Evolutionary conservation across 805 yeast species (phyloP).

Genomic region (Saccharomycopsis sp.): DNA sequence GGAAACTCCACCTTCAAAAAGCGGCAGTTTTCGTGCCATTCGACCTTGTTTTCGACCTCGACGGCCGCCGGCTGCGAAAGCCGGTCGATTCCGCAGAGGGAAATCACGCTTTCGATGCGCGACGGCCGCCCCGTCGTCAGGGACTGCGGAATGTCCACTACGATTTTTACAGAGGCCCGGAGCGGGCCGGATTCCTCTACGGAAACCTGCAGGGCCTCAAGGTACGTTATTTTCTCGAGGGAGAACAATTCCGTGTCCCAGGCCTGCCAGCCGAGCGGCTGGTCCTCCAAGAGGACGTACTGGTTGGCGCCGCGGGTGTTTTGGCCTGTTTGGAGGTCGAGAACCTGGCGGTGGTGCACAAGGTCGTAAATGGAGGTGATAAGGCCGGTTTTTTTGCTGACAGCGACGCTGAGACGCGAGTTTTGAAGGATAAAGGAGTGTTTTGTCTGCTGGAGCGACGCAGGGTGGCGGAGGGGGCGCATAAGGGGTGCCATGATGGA

Average conservation of each 20-base stretch:
- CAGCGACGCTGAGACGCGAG: constrained; percentile 48
- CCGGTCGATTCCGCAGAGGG: constrained; percentile 50
- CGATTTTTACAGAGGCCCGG: constrained; percentile 56
- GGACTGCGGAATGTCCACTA: constrained; percentile 48
- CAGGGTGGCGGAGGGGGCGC: constrained; percentile 36
- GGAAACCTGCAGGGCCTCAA: constrained; percentile 32
- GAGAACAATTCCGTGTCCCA: constrained; percentile 97
- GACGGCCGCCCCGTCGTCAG: constrained; percentile 32
- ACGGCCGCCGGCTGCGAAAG: constrained; percentile 34
- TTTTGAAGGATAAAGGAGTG: constrained; percentile 50
- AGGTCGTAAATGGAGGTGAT: constrained; percentile 60
- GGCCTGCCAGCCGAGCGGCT: constrained; percentile 87
- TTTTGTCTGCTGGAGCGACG: constrained; percentile 38
- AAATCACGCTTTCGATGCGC: constrained; percentile 55
- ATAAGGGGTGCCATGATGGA: constrained; percentile 19
- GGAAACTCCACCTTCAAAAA: constrained; percentile 95
- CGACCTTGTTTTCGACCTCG: constrained; percentile 53
- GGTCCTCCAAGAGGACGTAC: constrained; percentile 76
- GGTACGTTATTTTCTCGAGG: constrained; percentile 52
- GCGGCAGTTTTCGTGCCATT: constrained; percentile 84
- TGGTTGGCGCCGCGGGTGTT: constrained; percentile 71
- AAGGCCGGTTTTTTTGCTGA: constrained; percentile 50
- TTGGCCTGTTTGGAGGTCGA: constrained; percentile 49
- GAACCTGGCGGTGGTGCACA: constrained; percentile 49
- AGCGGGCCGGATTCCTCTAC: constrained; percentile 47